Conservation (phyloP, 768 basidiomycete genomes). For the Serendipita sp. region DNA sequence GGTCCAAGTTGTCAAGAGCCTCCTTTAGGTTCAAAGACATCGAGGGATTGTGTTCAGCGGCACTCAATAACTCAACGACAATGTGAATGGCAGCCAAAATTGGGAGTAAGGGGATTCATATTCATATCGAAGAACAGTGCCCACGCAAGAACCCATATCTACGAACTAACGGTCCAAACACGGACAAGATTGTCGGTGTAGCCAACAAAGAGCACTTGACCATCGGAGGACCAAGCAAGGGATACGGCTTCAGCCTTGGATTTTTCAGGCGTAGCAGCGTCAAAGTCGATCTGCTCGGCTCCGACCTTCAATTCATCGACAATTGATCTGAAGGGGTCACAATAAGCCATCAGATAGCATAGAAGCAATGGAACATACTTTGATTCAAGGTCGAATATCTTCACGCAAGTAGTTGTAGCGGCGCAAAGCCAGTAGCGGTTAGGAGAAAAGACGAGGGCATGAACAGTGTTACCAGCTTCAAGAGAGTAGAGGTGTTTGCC, state of each 20-base stretch:
- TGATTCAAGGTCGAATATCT: constrained; percentile 99
- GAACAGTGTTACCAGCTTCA: constrained; percentile 96
- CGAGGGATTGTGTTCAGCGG: no score
- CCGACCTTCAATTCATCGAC: constrained; percentile 88
- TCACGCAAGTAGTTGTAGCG: constrained; percentile 91
- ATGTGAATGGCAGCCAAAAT: no score
- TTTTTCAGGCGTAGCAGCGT: constrained; percentile 50
- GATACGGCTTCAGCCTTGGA: constrained; percentile 68
- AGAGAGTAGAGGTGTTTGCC: constrained; percentile 99
- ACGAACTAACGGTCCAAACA: constrained; percentile 69
- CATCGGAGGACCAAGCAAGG: constrained; percentile 96
- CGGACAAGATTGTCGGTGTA: constrained; percentile 91
- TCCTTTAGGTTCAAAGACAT: background rate
- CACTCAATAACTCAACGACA: no score
- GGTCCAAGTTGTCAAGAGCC: background rate
- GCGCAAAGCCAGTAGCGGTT: constrained; percentile 99
- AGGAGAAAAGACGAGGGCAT: constrained; percentile 97
- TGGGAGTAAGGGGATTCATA: background rate
- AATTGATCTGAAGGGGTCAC: constrained; percentile 47
- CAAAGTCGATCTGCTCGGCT: constrained; percentile 66
- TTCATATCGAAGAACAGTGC: background rate
- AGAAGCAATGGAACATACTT: constrained; percentile 44
- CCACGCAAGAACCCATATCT: background rate
- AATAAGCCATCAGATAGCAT: constrained; percentile 1
- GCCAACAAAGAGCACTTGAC: constrained; percentile 92